These are phyloP conservation scores for Fraxinus greggii DNA, from an alignment of 305 asterid species.

Conservation along the genomic window DNA sequence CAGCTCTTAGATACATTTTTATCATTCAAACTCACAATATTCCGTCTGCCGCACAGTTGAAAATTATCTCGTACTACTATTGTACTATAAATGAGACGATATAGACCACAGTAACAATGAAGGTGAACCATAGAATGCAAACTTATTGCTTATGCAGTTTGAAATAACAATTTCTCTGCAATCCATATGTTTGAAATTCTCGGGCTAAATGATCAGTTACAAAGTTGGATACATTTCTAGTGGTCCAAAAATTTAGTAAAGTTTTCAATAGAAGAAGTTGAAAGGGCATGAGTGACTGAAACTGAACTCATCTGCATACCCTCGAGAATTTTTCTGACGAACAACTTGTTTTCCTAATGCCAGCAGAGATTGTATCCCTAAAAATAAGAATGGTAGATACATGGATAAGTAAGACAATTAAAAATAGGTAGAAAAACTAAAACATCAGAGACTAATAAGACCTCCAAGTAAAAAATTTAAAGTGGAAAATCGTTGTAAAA, in stretches of 20 bases:
- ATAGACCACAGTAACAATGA: background rate
- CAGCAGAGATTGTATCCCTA: conserved; percentile 43
- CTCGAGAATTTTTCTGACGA: conserved; percentile 39
- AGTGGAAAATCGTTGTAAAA: conserved; percentile 2
- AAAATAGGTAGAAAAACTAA: conserved; percentile 2
- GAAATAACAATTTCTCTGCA: conserved; percentile 12
- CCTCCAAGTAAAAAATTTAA: background rate
- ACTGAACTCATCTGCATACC: conserved; percentile 37
- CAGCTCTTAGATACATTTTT: background rate
- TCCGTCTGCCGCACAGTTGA: background rate
- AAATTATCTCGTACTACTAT: conserved; percentile 7
- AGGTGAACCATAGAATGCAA: background rate
- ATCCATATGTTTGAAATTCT: background rate
- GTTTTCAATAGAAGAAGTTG: background rate
- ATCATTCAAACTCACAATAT: conserved; percentile 12
- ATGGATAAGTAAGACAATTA: conserved; percentile 18
- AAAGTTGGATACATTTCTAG: background rate
- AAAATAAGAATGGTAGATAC: background rate
- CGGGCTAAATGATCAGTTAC: conserved; percentile 1
- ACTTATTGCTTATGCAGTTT: conserved; percentile 15
- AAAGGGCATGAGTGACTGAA: background rate
- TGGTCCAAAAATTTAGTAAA: background rate
- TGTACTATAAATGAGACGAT: background rate
- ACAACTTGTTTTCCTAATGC: conserved; percentile 30
- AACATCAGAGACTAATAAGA: conserved; percentile 10